Base-by-base conservation (phyloP, 208 protist genomes). In the Leptomonas pyrrhocoris region DNA sequence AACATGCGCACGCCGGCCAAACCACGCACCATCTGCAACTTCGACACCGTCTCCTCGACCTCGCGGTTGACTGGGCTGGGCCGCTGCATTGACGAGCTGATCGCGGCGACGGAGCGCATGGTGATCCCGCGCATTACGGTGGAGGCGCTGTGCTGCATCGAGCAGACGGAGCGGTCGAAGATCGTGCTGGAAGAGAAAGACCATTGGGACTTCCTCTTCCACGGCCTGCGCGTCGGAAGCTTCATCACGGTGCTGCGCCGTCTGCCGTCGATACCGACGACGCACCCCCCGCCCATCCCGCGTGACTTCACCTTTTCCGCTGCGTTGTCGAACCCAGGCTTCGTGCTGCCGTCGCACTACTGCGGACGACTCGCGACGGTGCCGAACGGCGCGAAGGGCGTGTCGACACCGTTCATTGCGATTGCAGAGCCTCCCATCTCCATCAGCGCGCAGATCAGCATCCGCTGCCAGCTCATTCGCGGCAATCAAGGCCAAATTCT, bases 401-500 rank as follows among this genome's bases (percentile, higher is more conserved):
- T 80, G n/a, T 77, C 83, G 9, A 76, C 86, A 30, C 86, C 92
- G 8, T 97, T 92, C 78, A 97, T 97, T 60, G 86, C 89, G 16
- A 91, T 97, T 53, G 92, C 92, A 9, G 89, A 97, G 66, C 92
- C 92, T 16, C 48, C 74, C 53, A 78, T 96, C 28, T 86, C 89
- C 3, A 56, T 63, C 11, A 27, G 59, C 4, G 90, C 86, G 13
- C 71, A 66, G 45, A 77, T 93, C 23, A 94, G 77, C 66, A 72
- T 97, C 19, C 86, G 92, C 21, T 97, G 88, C 56, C 88, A 94
- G 73, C 62, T 97, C 25, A 79, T 94, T 18, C 92, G 92, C 49
- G 89, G 89, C 21, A 83, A 93, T 54, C 84, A 81, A 54, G 87
- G 89, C 23, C 90, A 95, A 51, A 97, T 95, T 62, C 84, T 97